Evolutionary conservation across 1,139 yeast genomes (phyloP), one percentile per base, ranked within the genome.

Genomic region (Zygotorulaspora mrakii): DNA sequence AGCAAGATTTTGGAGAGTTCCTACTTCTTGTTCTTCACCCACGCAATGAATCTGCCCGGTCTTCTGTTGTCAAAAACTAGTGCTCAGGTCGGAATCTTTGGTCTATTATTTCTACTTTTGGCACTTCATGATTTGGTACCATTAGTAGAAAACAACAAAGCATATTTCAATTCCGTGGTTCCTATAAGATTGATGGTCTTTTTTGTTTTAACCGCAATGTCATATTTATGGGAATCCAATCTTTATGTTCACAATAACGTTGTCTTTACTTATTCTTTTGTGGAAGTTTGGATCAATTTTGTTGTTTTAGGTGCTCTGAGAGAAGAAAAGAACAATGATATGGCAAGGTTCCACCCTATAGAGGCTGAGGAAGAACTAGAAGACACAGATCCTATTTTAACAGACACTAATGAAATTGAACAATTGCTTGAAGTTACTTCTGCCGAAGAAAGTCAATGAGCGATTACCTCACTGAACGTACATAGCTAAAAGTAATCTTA

Each of bases 271-370:
- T 82, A 74, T 56, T 61, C 77, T n/a, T 80, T 82, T 52, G 58
- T 76, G 48, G 94, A 83, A 57, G 70, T 82, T 22, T 82, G 89
- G 89, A 66, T 79, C 54, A 79, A 81, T 52, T 78, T 81, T 47
- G 65, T 82, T 52, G 71, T 80, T 34, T 82, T 70, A 59, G 76
- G 73, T 55, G 73, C 81, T 35, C 66, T 83, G 49, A 73, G 80
- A 51, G 89, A 82, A 45, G 91, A 68, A 41, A 68, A 76, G 46
- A 59, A 54, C 18, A 59, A 57, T 31, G 65, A 61, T 33, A 51
- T 60, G 18, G 48, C 48, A 24, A 35, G 39, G 29, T 37, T 30
- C 22, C 46, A 40, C 7, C 47, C 39, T 5, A 36, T 25, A 28
- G 48, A 39, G 5, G 37, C 40, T 14, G 39, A 35, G 4, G 37